Base-by-base conservation (phyloP, 192 early-diverging fungal species). In the Paraglomus brasilianum region DNA sequence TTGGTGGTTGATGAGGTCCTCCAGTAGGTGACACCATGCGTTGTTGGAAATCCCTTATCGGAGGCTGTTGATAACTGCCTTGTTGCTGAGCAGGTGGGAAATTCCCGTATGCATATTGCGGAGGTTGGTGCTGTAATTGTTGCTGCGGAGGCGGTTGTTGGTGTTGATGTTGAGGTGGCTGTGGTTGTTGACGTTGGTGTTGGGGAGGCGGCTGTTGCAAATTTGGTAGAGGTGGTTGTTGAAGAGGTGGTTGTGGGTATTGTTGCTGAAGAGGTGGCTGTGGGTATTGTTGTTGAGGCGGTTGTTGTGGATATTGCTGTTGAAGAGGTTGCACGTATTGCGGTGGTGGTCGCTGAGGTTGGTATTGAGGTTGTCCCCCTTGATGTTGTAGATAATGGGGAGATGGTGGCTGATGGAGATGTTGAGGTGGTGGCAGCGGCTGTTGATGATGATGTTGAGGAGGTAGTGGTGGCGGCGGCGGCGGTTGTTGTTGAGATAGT, bases 361-460 rank as follows among this genome's bases (percentile, higher is more conserved):
- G 80, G 48, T 47, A 49, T 40, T 46, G 60, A 39, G 65, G 51
- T 38, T 41, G 30, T 19, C 36, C 13, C 55, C 57, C 49, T 45
- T 60, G 55, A 42, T 70, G 60, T 38, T 52, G 75, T 52, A 68
- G 71, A 15, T 74, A 49, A 13, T 58, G 64, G 8, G 64, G 72
- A 40, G 40, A 71, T 15, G 17, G 53, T 14, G 65, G 57, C 9
- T 55, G 52, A 13, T 70, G 30, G 0, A 42, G 22, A 15, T 71
- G 71, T 53, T 80, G 58, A 7, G 40, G 8, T 8, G 13, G 50
- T 63, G 55, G 36, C 17, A 17, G 9, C 66, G 53, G 53, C 11
- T 72, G 75, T 43, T 78, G 46, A 15, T 78, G 77, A 4, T 56
- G 55, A 38, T 75, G 58, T 36, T 22, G 57, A 24, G 43, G 39